Evolutionary conservation across 2,329 filamentous ascomycete genomes (phyloP), one percentile per base, ranked within the genome.

Genomic region (Trichoderma citrinoviride): DNA sequence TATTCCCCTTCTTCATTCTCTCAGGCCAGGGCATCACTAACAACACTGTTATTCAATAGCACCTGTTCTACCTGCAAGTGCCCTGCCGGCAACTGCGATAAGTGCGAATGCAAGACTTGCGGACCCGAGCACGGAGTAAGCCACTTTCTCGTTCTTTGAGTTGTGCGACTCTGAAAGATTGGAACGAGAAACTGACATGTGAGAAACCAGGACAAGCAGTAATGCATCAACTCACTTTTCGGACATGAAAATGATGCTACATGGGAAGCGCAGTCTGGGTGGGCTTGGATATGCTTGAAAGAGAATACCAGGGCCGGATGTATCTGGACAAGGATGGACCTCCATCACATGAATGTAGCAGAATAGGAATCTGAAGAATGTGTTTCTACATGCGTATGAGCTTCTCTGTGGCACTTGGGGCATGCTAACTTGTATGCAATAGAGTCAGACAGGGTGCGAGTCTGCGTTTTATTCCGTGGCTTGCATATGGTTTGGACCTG

Each of bases 1-100:
- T 7, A 7, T 8, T n/a, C 17, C 15, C 3, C 27, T 8, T 3
- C 10, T 21, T 6, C 17, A 2, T 12, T 8, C 7, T 14, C 3
- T 52, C 4, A 21, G 40, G 7, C 33, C 21, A 25, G 19, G 2
- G 17, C 19, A 29, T 27, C 3, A 41, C n/a, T 61, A 1, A 65
- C 27, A 8, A 6, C 8, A 19, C 15, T 40, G 27, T 29, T 12
- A 14, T 8, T 27, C 10, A 15, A 65, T 7, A 65, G 63, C 46
- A 3, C 7, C 27, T 65, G 63, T 40, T 54, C 29, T 29, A 61
- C 56, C 10, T 65, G 63, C 56, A 53, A 46, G 40, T 65, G 63
- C 63, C 33, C 47, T 17, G 57, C 41, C 27, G 19, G 21, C 33
- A 37, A 37, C 47, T 65, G 63, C 63, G 14, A 14, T 40, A 29